Base-by-base conservation (phyloP, 768 basidiomycete species). In the Sistotremastrum niveocremeum region DNA sequence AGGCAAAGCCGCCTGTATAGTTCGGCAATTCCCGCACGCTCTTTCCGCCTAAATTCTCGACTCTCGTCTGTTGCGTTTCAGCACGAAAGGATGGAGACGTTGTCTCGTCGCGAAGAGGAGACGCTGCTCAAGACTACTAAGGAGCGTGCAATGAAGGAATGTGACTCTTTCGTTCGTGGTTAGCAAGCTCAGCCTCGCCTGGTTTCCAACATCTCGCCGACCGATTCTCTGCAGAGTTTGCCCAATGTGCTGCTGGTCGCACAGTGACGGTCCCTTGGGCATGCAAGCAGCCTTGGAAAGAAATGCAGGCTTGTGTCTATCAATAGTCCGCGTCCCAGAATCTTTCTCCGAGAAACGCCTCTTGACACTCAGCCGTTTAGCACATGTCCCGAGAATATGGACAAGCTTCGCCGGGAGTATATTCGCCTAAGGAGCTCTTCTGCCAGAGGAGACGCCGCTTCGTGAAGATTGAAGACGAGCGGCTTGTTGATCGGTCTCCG, bases 71-170 rank as follows among this genome's bases (percentile, higher is more conserved):
- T 39, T 50, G 45, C 48, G 39, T 44, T 48, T 48, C 33, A 34
- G 29, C 30, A 42, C 11, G 34, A 10, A 46, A 45, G 41, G 35
- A 90, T 90, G 88, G 79, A 88, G 61, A 73, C 86, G 37, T 74
- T 91, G 33, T 91, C 88, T 35, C 74, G 86, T 46, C 73, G 88
- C 42, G 88, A 91, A 65, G 88, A 93, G 60, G 88, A 93, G 39
- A 81, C 79, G 6, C 72, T 93, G 37, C 62, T 83, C 36, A 90
- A 91, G 62, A 69, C 82, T 28, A 83, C 85, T 6, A 91, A 90
- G 57, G 76, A 79, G 10, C 69, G 71, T 47, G 88, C 89, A 8
- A 61, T 90, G 57, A 79, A 75, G 54, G 81, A 85, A 60, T 91
- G 88, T 51, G 81, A 87, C 55, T 50, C 66, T 1, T 50, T 86